Evolutionary conservation across 345 rosid genomes (phyloP), one percentile per base, ranked within the genome.

Genomic region (Sonneratia alba): DNA sequence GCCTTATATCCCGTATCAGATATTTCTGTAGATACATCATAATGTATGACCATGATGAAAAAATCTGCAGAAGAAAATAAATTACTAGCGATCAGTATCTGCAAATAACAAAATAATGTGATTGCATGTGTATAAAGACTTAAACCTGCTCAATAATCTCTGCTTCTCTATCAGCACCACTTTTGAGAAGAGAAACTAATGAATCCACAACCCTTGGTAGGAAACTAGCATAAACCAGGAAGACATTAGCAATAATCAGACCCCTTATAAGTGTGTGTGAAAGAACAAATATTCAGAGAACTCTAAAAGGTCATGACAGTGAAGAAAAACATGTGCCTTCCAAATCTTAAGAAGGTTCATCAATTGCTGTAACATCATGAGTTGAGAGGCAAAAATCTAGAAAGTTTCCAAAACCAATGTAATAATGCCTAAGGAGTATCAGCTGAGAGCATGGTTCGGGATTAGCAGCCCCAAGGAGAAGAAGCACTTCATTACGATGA

Each of bases 131-230:
- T 12, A 32, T 5, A n/a, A 27, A 51, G 57, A 67, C 53, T 32
- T 57, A 72, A 69, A 93, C 98, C 98, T 91, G 96, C 83, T 94
- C 91, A 77, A 94, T 75, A 72, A 91, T 87, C 75, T 94, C 97
- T 27, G 99, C 86, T 78, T 91, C 97, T 75, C 89, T 88, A 67
- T 88, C 87, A 24, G 88, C 99, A 70, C 97, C 97, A 81, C 75
- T 82, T 77, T 87, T 67, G 43, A 94, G 88, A 61, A 91, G 95
- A 76, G 78, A 72, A 51, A 81, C 82, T 15, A 88, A 70, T 63
- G 96, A 83, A 73, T 83, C 85, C 61, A 78, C 86, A 82, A 92
- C 66, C 67, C 82, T 79, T 6, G 95, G 90, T 69, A 91, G 78
- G 77, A 91, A 90, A 59, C 97, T 94, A 78, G 61, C 66, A 72